These are phyloP conservation scores for Aspergillus brasiliensis DNA, from an alignment of 2,329 filamentous ascomycete species.

Conservation along the genomic window DNA sequence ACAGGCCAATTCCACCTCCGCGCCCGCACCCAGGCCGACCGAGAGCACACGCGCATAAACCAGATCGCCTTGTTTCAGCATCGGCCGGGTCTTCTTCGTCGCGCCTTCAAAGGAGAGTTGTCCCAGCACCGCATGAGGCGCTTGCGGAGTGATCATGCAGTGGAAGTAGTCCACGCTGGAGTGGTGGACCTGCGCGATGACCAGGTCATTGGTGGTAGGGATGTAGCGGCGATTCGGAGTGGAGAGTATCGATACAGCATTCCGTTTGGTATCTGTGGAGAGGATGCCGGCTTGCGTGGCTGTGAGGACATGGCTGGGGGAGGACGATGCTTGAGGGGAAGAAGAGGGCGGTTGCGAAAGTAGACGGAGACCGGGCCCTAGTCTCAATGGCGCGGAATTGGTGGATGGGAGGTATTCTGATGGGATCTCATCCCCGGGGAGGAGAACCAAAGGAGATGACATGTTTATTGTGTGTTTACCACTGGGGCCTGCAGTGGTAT, in stretches of 20 bases:
- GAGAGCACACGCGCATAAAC: constrained; percentile 85
- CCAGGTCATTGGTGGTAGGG: constrained; percentile 77
- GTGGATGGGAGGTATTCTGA: constrained; percentile 65
- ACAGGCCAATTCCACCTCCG: constrained; percentile 89
- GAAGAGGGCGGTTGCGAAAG: constrained; percentile 71
- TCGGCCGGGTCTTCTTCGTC: constrained; percentile 85
- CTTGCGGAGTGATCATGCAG: constrained; percentile 70
- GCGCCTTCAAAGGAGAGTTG: constrained; percentile 92
- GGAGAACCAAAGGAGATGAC: constrained; percentile 65
- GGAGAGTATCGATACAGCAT: constrained; percentile 38
- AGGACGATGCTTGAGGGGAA: constrained; percentile 60
- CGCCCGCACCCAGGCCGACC: constrained; percentile 76
- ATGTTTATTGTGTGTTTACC: constrained; percentile 42
- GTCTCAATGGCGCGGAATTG: constrained; percentile 68
- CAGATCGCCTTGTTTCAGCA: constrained; percentile 71
- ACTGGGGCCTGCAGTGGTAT: neutral
- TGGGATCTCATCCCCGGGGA: constrained; percentile 79
- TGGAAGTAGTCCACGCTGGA: constrained; percentile 76
- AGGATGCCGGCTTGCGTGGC: constrained; percentile 40
- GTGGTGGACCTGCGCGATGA: constrained; percentile 83
- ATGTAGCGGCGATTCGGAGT: constrained; percentile 64
- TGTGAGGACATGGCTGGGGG: constrained; percentile 45
- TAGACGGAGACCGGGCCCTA: constrained; percentile 82
- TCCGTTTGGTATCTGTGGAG: constrained; percentile 44
- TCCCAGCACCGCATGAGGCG: constrained; percentile 68